Percentiles rank a stretch among this genome's conserved stretches.
phyloP scores from a whole-genome alignment of 73 alveolate species.

The Paramecium sonneborni region DNA sequence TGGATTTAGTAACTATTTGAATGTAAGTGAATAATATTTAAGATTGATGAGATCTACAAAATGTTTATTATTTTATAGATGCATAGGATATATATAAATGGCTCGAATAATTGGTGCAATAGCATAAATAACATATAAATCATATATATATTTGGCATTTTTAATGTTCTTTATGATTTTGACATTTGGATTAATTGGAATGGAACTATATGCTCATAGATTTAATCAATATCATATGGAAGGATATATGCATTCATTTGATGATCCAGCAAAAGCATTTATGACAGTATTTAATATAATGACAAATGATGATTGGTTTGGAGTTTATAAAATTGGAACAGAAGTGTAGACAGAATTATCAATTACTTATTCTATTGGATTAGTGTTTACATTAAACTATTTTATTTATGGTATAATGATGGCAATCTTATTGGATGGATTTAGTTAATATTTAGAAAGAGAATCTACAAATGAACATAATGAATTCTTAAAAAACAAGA shows the following conservation, averaged over 20 bases:
- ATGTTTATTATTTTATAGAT: constrained; percentile 6
- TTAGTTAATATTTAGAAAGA: neutral
- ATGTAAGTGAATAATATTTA: neutral
- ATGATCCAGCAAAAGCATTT: constrained; percentile 32
- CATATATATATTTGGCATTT: neutral
- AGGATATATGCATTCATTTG: neutral
- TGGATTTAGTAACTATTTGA: neutral
- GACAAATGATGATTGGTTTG: constrained; percentile 52
- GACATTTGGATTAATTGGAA: neutral
- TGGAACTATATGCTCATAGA: neutral
- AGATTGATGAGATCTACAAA: constrained; percentile 9
- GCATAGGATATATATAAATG: neutral
- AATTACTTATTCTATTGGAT: neutral
- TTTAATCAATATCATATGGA: neutral
- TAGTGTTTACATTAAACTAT: constrained; percentile 13
- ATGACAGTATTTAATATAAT: constrained; percentile 43
- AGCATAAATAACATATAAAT: neutral
- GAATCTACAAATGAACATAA: constrained; percentile 22
- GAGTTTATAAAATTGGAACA: neutral
- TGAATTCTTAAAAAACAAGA: neutral
- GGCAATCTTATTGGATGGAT: constrained; percentile 31
- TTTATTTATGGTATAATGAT: constrained; percentile 12
- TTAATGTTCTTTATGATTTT: constrained; percentile 25
- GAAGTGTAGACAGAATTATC: neutral
- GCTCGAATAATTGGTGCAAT: neutral